These are phyloP conservation scores for Poa annua DNA, from an alignment of 176 grass and related monocot genomes.

Conservation along the genomic window DNA sequence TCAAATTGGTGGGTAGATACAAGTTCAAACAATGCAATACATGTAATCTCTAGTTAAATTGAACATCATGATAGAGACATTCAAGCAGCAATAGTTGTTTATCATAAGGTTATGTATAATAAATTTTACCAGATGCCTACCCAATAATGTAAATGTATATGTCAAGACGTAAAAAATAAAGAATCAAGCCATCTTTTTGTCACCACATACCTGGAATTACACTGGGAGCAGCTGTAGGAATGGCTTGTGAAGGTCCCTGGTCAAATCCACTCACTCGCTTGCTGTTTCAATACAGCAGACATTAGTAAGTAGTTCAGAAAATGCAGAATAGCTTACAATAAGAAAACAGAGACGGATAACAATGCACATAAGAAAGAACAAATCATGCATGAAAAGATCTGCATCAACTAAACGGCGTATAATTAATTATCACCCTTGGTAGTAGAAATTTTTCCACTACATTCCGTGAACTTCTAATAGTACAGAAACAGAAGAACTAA, in stretches of 20 bases:
- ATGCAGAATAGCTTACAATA: background rate
- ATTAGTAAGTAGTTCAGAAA: slow-evolving; percentile 41
- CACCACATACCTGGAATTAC: too few species aligned
- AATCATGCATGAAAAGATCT: background rate
- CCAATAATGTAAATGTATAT: background rate
- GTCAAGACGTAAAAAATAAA: too few species aligned
- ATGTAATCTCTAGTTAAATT: slow-evolving; percentile 5
- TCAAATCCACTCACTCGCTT: slow-evolving; percentile 93
- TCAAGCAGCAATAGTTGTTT: slow-evolving; percentile 1
- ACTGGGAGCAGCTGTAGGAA: slow-evolving; percentile 43
- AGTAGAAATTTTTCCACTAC: background rate
- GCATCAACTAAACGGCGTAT: background rate
- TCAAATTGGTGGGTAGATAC: background rate
- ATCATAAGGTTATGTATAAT: background rate
- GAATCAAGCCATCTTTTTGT: too few species aligned
- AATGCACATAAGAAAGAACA: slow-evolving; percentile 21
- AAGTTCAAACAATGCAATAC: background rate
- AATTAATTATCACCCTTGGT: background rate
- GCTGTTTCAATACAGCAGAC: slow-evolving; percentile 50
- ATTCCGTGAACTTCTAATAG: background rate
- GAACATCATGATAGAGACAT: background rate
- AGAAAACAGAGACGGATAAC: background rate
- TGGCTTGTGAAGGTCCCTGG: slow-evolving; percentile 52
- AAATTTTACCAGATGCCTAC: background rate
- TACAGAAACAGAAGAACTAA: background rate